Conservation (phyloP, 1,284 basidiomycete genomes). For the Golubevia sp. region DNA sequence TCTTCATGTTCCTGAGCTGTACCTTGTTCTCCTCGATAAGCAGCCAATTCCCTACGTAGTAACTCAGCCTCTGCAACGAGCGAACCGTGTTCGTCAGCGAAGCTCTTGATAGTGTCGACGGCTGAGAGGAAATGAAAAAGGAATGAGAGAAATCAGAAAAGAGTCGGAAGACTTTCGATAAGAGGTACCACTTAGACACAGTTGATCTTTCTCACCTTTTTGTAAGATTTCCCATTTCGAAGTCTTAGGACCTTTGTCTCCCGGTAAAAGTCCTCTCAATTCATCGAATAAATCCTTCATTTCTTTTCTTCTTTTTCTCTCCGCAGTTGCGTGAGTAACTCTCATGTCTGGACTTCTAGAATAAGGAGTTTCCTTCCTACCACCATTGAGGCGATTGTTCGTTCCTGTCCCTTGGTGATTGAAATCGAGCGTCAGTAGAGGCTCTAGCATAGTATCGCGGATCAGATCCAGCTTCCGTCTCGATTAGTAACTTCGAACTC, state of each 20-base stretch:
- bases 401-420: not conserved
- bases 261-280: slow-evolving; percentile 47
- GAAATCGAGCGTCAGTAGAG: not conserved
- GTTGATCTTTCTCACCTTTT: slow-evolving; percentile 11
- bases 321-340: slow-evolving; percentile 57
- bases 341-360: slow-evolving; percentile 50
- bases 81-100: too few species aligned
- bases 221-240: slow-evolving; percentile 55
- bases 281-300: slow-evolving; percentile 61
- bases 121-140: not conserved
- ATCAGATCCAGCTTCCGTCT: not conserved
- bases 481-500: not conserved
- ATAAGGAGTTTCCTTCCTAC: slow-evolving; percentile 45
- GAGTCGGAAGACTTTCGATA: too few species aligned
- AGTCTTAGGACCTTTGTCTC: slow-evolving; percentile 53
- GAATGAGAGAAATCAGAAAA: too few species aligned
- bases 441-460: not conserved
- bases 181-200: not conserved
- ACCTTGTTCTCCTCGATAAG: not conserved
- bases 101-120: not conserved
- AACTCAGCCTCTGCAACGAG: not conserved
- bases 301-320: slow-evolving; percentile 54
- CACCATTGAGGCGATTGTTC: not conserved
- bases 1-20: not conserved
- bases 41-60: not conserved